These are phyloP conservation scores for Vanilla planifolia DNA, from an alignment of 106 monocot genomes.

Conservation along the genomic window DNA sequence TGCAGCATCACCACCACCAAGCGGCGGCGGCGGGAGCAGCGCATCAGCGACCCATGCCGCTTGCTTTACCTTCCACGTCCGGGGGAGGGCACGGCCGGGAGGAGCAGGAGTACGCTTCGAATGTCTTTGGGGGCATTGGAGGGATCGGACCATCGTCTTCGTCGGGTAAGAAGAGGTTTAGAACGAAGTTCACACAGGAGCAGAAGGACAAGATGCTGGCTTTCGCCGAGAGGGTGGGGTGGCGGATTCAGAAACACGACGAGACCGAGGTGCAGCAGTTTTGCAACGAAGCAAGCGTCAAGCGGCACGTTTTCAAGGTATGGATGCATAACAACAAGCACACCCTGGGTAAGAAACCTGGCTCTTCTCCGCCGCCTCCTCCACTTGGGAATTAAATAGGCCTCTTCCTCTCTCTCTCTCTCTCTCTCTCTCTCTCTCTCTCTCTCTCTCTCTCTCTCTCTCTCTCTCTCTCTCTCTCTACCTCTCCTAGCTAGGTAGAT, in stretches of 20 bases:
- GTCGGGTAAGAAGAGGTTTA: slow-evolving; percentile 53
- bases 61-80: slow-evolving; percentile 80
- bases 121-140: slow-evolving; percentile 11
- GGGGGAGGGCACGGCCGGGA: slow-evolving; percentile 56
- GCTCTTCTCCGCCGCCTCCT: neutral
- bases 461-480: neutral
- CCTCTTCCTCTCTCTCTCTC: too few species aligned
- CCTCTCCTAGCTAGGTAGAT: neutral
- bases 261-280: slow-evolving; percentile 78
- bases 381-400: too few species aligned
- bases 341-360: slow-evolving; percentile 76
- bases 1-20: slow-evolving; percentile 35
- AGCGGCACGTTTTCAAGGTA: slow-evolving; percentile 75
- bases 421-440: too few species aligned
- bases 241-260: slow-evolving; percentile 87
- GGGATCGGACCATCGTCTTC: slow-evolving; percentile 9
- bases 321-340: slow-evolving; percentile 99
- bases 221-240: slow-evolving; percentile 69
- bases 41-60: slow-evolving; percentile 22
- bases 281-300: slow-evolving; percentile 59
- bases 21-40: too few species aligned
- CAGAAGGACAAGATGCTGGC: slow-evolving; percentile 91
- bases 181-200: slow-evolving; percentile 79
- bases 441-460: too few species aligned
- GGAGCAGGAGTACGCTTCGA: slow-evolving; percentile 69